Evolutionary conservation across 306 rosid species (phyloP), one percentile per base, ranked within the genome.

Genomic region (Prunus campanulata): DNA sequence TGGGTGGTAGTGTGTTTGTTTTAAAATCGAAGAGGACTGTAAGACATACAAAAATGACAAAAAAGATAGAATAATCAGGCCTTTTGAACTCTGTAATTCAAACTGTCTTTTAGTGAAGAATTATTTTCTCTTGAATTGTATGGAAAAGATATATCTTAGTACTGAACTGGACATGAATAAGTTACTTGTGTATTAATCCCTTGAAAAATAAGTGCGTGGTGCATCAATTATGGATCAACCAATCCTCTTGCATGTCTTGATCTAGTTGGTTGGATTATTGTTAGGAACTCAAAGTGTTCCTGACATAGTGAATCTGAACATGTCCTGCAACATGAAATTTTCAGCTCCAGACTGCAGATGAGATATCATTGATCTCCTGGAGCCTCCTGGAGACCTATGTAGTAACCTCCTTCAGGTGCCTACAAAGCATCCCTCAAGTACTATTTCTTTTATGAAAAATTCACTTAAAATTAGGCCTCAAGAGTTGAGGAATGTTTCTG

Each of bases 351-450:
- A 73, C 57, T 73, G 77, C 77, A 61, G 55, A 74, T 74, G 77
- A 74, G 56, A 74, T 74, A 61, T 47, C 68, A 61, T 60, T 74
- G 77, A 61, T 74, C 69, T 74, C 77, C 77, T 70, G 74, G 74
- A 49, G 74, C 60, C 74, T 70, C 74, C 74, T 47, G 77, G 70
- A 61, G 77, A 74, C 70, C 47, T 61, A 47, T 61, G 48, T 74
- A 47, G 65, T 73, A 74, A 74, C 47, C 68, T 74, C 77, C 47
- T 27, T 61, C 77, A 61, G 77, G 77, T 74, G 77, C 77, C 77
- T 74, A 27, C 48, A 7, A 72, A 72, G 69, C 69, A 74, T 74
- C 77, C 49, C 2, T 39, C 47, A 5, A 61, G 47, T 59, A 60
- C 42, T 47, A 3, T 10, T 74, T 49, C 9, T 73, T 35, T 63